Conservation (phyloP, 495 filamentous ascomycete species). For the Podospora pseudoanserina region DNA sequence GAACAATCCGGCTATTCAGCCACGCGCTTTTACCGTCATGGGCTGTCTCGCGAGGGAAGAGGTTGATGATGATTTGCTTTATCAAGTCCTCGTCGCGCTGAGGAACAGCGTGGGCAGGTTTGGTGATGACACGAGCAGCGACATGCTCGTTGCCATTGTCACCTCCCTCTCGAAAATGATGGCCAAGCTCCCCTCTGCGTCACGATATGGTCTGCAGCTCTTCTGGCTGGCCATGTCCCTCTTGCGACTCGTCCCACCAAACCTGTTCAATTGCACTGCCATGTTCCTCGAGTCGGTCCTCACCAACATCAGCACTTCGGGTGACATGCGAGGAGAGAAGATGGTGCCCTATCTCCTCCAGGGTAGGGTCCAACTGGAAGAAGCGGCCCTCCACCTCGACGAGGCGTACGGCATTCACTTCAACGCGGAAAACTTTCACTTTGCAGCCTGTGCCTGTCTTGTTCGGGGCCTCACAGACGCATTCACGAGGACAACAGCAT, state of each 20-base stretch:
- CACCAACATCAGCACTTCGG: slow-evolving; percentile 54
- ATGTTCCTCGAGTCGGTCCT: slow-evolving; percentile 59
- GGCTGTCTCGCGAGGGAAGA: slow-evolving; percentile 63
- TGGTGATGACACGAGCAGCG: slow-evolving; percentile 55
- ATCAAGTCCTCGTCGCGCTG: slow-evolving; percentile 63
- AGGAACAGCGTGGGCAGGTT: slow-evolving; percentile 57
- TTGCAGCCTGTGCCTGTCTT: slow-evolving; percentile 57
- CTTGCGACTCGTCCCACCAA: slow-evolving; percentile 56
- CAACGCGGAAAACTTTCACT: slow-evolving; percentile 59
- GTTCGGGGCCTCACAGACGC: slow-evolving; percentile 59
- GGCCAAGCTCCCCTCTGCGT: slow-evolving; percentile 58
- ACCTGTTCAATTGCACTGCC: slow-evolving; percentile 59
- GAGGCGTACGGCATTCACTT: slow-evolving; percentile 61
- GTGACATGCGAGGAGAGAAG: slow-evolving; percentile 54
- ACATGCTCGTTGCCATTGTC: slow-evolving; percentile 64
- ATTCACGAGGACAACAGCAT: slow-evolving; percentile 51
- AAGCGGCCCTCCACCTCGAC: slow-evolving; percentile 55
- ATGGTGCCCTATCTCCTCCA: slow-evolving; percentile 56
- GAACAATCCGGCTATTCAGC: slow-evolving; percentile 66
- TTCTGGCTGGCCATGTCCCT: slow-evolving; percentile 66
- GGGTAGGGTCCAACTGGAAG: slow-evolving; percentile 54
- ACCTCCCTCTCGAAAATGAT: slow-evolving; percentile 66
- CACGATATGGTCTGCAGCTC: slow-evolving; percentile 62
- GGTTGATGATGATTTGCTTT: slow-evolving; percentile 65
- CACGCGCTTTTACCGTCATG: slow-evolving; percentile 65